Base-by-base conservation (phyloP, 805 yeast genomes). In the Tetrapisispora taiwanensis region DNA sequence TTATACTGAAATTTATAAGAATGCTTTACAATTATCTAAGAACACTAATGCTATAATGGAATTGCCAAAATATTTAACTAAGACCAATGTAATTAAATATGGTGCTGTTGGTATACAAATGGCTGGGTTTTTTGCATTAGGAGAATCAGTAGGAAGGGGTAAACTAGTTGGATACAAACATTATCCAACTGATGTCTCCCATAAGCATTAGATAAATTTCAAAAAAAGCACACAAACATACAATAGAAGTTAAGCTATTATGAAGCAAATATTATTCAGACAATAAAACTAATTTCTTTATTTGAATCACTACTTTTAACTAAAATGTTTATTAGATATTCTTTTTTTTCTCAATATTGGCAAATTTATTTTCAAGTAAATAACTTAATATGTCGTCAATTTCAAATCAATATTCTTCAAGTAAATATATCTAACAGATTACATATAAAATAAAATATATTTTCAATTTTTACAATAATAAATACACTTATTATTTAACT, bases 141-240 rank as follows among this genome's bases (percentile, higher is more conserved):
- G 98, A 64, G 98, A 92, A 75, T 79, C 89, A 55, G 75, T 92
- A 60, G 98, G 98, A 62, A 87, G 97, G 75, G 84, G 97, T 74
- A 79, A 84, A 60, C 57, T 92, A 48, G 84, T 88, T 60, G 96
- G 97, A 55, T 90, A 92, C 77, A 75, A 64, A 49, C 68, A 56
- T 65, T 43, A 50, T 31, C 32, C 50, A 33, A 28, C 45, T 36
- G 22, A 34, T 14, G 35, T 30, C 20, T 20, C 14, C 7, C 6
- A 27, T 17, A 17, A 27, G 15, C 40, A 37, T 37, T 36, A 36
- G 14, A 15, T 7, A 13, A 24, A 20, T 24, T 20, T 13, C 12
- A 10, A 22, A 14, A n/a, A 36, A 14, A 22, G 14, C 6, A 19
- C 3, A 34, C 19, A 3, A 13, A 34, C 27, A 34, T 19, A 19